Evolutionary conservation across 2,329 filamentous ascomycete species (phyloP), one percentile per base, ranked within the genome.

Genomic region (Pseudogymnoascus sp.): DNA sequence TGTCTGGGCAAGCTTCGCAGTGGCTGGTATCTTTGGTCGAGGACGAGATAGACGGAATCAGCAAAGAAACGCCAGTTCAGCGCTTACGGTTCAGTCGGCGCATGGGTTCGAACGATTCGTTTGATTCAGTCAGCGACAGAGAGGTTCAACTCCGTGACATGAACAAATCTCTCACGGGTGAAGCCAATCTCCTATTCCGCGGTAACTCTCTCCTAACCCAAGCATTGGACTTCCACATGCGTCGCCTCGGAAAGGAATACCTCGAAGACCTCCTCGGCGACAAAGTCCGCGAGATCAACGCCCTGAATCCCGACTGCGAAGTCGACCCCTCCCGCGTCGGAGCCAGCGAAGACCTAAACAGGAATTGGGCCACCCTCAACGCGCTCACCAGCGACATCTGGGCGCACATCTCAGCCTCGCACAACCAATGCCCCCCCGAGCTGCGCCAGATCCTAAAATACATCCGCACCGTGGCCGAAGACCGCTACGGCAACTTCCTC

Each of bases 181-280:
- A 99, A 73, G 94, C 93, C 4, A 99, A 97, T 68, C 80, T 99
- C 1, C 83, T 99, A 3, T 99, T 99, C 75, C 85, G 94, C 35
- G 94, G 94, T 64, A 99, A 99, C 70, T 95, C 94, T 0, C 78
- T 99, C 8, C 81, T 97, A 29, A 99, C 94, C 0, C 95, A 97
- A 73, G 88, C 92, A 1, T 81, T 99, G 48, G 94, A 99, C 72
- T 89, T 91, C 63, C 92, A 99, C 73, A 97, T 99, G 94, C 89
- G 92, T 63, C 85, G 94, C 8, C 79, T 97, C 0, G 94, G 94
- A 42, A 93, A 92, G 67, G 92, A 97, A 67, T 99, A 96, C 69
- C 77, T 99, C 1, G 90, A 95, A 68, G 90, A 95, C 59, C 88
- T 90, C 0, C 80, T 99, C 39, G 86, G 86, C n/a, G 87, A 92